Percentiles rank a stretch among this genome's conserved stretches.
Evolutionary conservation across 1,284 basidiomycete species (phyloP).

Genomic region (Rhizopogon hawkerae): DNA sequence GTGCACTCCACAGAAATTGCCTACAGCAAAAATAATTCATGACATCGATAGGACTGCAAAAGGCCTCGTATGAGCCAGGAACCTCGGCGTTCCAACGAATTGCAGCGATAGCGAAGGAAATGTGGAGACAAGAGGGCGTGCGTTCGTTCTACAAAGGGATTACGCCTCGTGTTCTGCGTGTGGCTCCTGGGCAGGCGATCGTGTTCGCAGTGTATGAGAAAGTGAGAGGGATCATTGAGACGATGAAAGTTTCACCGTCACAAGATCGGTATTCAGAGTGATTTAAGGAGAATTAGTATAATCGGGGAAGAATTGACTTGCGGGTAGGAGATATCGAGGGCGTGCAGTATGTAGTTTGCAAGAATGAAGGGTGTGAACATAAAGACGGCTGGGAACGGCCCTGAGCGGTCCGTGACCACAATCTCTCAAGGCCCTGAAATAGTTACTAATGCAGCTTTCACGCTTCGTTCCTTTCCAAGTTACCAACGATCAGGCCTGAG

Average conservation of each 20-base stretch:
- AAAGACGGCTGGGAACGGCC: neutral
- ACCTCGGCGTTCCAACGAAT: constrained; percentile 76
- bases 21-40: constrained; percentile 7
- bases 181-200: constrained; percentile 90
- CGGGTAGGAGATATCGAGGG: neutral
- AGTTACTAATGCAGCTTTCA: too few species aligned
- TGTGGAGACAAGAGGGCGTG: constrained; percentile 90
- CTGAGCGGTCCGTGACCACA: neutral
- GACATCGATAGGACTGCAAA: constrained; percentile 61
- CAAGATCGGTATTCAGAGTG: constrained; percentile 62
- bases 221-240: constrained; percentile 69
- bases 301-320: neutral
- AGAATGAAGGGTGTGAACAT: neutral
- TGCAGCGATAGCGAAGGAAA: constrained; percentile 73
- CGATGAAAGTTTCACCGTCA: constrained; percentile 48
- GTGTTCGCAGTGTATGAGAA: constrained; percentile 90
- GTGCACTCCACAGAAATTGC: constrained; percentile 24
- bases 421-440: too few species aligned
- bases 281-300: constrained; percentile 4
- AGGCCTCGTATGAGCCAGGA: constrained; percentile 70
- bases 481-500: too few species aligned
- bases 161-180: constrained; percentile 91
- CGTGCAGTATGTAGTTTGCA: neutral
- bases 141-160: constrained; percentile 95
- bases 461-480: too few species aligned